These are phyloP conservation scores for Alternaria postmessia DNA, from an alignment of 2,329 filamentous ascomycete genomes.

Conservation along the genomic window DNA sequence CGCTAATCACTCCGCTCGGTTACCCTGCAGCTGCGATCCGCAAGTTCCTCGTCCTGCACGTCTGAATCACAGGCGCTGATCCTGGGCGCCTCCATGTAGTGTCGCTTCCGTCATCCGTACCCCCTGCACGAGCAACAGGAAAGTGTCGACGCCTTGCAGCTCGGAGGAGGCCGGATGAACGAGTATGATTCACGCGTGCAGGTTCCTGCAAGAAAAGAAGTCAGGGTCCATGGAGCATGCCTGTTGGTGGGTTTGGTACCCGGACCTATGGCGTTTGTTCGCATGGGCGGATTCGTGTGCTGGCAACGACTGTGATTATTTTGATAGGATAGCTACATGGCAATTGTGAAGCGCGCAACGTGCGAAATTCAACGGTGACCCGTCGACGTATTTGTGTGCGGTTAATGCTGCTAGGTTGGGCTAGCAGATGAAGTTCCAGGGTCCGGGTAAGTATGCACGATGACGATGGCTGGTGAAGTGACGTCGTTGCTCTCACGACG, in stretches of 20 bases:
- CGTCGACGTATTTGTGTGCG: constrained; percentile 4
- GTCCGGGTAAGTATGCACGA: constrained; percentile 34
- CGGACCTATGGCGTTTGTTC: constrained; percentile 8
- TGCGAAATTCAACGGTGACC: not conserved
- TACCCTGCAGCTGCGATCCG: constrained; percentile 20
- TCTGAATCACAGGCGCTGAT: constrained; percentile 18
- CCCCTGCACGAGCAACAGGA: constrained; percentile 10
- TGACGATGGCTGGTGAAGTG: constrained; percentile 38
- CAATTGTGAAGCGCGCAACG: not conserved
- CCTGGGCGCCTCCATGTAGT: constrained; percentile 9
- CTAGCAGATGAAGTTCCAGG: constrained; percentile 21
- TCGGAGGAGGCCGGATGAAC: constrained; percentile 31
- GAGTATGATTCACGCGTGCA: constrained; percentile 21
- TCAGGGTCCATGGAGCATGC: constrained; percentile 11
- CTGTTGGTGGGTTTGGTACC: constrained; percentile 11
- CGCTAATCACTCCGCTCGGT: constrained; percentile 4
- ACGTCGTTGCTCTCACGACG: constrained; percentile 31
- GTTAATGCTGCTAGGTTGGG: constrained; percentile 5
- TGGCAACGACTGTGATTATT: not conserved
- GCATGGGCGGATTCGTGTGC: not conserved
- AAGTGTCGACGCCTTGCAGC: constrained; percentile 14
- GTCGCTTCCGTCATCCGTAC: constrained; percentile 2
- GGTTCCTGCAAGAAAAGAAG: constrained; percentile 19
- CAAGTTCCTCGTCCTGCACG: constrained; percentile 11
- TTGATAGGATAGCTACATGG: not conserved